phyloP scores from a whole-genome alignment of 768 basidiomycete species.

The Tricholoma bakamatsutake region DNA sequence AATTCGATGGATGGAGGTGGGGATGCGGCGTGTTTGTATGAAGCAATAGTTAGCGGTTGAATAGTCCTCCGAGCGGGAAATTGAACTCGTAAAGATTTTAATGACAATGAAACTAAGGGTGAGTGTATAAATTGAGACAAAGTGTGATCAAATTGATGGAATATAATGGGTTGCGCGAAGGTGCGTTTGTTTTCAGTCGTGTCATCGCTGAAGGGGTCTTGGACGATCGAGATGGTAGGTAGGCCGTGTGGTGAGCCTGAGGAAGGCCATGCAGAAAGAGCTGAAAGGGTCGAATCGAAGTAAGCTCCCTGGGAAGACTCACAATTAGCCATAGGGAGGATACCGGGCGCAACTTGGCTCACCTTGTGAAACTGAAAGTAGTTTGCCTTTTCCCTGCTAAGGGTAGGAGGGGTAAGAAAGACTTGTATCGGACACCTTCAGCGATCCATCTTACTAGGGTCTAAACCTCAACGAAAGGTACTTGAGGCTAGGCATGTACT shows the following conservation, averaged over 20 bases:
- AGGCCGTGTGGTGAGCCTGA: slow-evolving; percentile 19
- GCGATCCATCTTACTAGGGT: slow-evolving; percentile 63
- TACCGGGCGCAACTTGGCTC: neutral
- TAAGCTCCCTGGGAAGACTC: slow-evolving; percentile 58
- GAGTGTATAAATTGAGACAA: slow-evolving; percentile 39
- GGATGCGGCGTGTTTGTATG: slow-evolving; percentile 5
- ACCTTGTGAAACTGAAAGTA: slow-evolving; percentile 83
- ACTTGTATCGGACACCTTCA: neutral
- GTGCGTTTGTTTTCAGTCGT: slow-evolving; percentile 20
- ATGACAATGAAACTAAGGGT: slow-evolving; percentile 40
- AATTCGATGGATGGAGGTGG: slow-evolving; percentile 46
- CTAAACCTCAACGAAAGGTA: slow-evolving; percentile 68
- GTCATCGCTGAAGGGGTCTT: slow-evolving; percentile 50
- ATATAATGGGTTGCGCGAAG: slow-evolving; percentile 87
- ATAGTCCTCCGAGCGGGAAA: slow-evolving; percentile 63
- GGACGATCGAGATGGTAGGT: slow-evolving; percentile 52
- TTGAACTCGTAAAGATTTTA: slow-evolving; percentile 59
- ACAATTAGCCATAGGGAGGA: neutral
- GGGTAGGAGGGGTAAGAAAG: neutral
- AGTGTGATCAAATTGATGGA: slow-evolving; percentile 61
- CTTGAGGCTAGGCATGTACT: slow-evolving; percentile 39
- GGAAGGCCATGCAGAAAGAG: slow-evolving; percentile 60
- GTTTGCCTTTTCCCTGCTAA: slow-evolving; percentile 63
- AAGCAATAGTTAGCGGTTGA: slow-evolving; percentile 26
- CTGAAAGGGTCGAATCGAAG: slow-evolving; percentile 67